Conservation (phyloP, 2,329 filamentous ascomycete genomes). For the Colletotrichum neosansevieriae region DNA sequence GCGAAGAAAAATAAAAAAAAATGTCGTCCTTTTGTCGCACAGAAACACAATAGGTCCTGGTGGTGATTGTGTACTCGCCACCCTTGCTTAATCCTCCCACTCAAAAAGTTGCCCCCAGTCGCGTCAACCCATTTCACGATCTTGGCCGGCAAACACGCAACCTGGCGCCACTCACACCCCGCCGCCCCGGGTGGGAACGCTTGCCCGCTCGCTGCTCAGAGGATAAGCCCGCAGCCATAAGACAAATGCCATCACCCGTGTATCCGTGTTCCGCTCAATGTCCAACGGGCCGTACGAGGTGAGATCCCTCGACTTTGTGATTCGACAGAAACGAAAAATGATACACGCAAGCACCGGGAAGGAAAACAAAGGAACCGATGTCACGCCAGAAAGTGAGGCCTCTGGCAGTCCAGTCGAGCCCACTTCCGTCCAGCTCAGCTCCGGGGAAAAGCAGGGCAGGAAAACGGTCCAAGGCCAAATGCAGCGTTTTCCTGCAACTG, state of each 20-base stretch:
- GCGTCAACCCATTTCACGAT: slow-evolving; percentile 31
- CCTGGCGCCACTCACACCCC: slow-evolving; percentile 29
- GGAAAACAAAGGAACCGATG: slow-evolving; percentile 17
- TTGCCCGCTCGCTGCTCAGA: neutral
- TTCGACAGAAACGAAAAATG: slow-evolving; percentile 11
- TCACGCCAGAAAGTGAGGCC: slow-evolving; percentile 20
- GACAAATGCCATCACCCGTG: slow-evolving; percentile 33
- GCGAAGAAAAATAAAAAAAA: too few species aligned
- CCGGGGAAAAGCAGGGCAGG: too few species aligned
- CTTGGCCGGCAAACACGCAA: slow-evolving; percentile 38
- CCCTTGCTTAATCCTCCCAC: slow-evolving; percentile 17
- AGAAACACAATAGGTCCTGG: too few species aligned
- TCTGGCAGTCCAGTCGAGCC: too few species aligned
- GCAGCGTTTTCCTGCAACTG: slow-evolving; percentile 9
- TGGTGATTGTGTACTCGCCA: neutral
- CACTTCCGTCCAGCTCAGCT: too few species aligned
- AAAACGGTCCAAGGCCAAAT: too few species aligned
- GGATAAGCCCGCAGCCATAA: slow-evolving; percentile 14
- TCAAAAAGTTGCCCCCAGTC: neutral
- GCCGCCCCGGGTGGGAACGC: neutral
- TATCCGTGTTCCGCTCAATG: slow-evolving; percentile 1
- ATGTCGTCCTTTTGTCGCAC: too few species aligned
- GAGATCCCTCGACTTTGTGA: neutral
- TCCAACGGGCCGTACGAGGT: slow-evolving; percentile 7
- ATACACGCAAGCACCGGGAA: slow-evolving; percentile 15